Base-by-base conservation (phyloP, 768 basidiomycete genomes). In the Dentipellis fragilis region DNA sequence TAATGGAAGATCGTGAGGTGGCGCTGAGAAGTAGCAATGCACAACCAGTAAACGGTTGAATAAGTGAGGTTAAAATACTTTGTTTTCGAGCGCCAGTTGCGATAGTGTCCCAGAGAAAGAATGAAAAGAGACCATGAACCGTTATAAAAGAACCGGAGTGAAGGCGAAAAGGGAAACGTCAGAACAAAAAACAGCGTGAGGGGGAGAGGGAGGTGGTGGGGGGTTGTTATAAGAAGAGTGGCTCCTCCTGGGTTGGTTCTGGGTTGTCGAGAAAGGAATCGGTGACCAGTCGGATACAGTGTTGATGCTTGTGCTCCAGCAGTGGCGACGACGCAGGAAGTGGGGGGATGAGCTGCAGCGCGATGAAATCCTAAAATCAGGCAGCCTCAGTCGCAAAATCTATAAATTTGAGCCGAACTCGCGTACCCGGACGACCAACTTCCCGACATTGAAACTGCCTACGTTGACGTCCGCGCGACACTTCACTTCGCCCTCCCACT, bases 401-500 rank as follows among this genome's bases (percentile, higher is more conserved):
- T n/a, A 42, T 42, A 42, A 10, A 5, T 45, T 10, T 12, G 16
- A 38, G 1, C 5, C 4, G 6, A 9, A 10, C 10, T n/a, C 22
- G 54, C 70, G 58, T 62, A 81, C 82, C 76, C 78, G 78, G 50
- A 84, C 74, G 1, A 68, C 63, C 55, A 83, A 65, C 42, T 73
- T 71, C 11, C 66, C 73, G 1, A 75, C 72, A 34, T 54, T 62
- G 67, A 85, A 85, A 9, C 77, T 69, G 23, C 77, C 76, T 45
- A 71, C 69, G 0, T 64, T 67, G 45, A 75, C 65, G 42, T 75
- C 68, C n/a, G 69, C 62, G 11, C 65, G 60, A 46, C 72, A 68
- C 29, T 62, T 63, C 12, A 84, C 58, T 54, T 78, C 74, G 11
- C 84, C 85, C 58, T 80, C 80, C 77, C 83, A 87, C 59, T 85